Conservation (phyloP, 805 yeast genomes). For the Candida sphagnicola region DNA sequence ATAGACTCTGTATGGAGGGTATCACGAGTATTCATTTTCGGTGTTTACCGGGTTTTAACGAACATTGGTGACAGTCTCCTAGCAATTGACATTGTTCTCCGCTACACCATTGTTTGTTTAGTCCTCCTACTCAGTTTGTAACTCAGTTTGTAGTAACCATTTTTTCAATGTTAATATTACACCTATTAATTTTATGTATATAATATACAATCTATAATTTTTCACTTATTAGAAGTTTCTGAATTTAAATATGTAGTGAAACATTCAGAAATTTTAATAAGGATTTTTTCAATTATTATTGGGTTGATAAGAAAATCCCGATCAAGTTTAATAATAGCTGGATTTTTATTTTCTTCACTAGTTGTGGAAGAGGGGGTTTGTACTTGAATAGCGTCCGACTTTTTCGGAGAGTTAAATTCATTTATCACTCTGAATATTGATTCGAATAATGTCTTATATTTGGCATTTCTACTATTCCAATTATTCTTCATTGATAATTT, state of each 20-base stretch:
- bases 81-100: no score
- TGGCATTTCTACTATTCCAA: conserved; percentile 31
- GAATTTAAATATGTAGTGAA: conserved; percentile 16
- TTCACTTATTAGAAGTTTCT: conserved; percentile 3
- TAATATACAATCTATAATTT: conserved; percentile 1
- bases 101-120: no score
- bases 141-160: no score
- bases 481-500: conserved; percentile 35
- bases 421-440: conserved; percentile 24
- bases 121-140: no score
- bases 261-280: conserved; percentile 27
- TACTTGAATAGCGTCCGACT: conserved; percentile 4
- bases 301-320: conserved; percentile 34
- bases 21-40: no score
- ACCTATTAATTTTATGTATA: neutral
- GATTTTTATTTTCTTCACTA: conserved; percentile 3
- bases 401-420: conserved; percentile 13
- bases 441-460: conserved; percentile 37
- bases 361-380: conserved; percentile 6
- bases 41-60: no score
- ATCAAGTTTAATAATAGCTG: conserved; percentile 27
- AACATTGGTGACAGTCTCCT: no score
- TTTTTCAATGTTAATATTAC: neutral
- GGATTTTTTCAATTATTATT: conserved; percentile 22
- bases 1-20: no score